A percentile compares a stretch with the other conserved stretches of the same genome.
Conservation (phyloP, 2,329 filamentous ascomycete genomes). For the Fusarium sp. region DNA sequence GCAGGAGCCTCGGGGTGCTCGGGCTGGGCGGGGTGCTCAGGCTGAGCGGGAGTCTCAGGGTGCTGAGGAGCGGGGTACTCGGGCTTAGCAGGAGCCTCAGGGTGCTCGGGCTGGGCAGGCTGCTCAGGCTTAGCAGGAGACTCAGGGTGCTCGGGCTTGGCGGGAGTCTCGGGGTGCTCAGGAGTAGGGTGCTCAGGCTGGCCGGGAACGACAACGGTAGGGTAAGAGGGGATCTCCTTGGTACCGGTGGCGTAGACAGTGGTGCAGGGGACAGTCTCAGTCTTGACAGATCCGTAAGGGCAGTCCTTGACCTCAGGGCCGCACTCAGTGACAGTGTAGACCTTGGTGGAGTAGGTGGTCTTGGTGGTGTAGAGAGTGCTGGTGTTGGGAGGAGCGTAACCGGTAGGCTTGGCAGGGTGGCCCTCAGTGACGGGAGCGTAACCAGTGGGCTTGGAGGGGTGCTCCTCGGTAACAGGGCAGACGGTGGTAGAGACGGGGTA, state of each 20-base stretch:
- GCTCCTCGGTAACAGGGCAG: slow-evolving; percentile 35
- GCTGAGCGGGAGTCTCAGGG: slow-evolving; percentile 10
- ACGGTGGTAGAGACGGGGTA: slow-evolving; percentile 36
- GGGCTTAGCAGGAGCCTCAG: slow-evolving; percentile 8
- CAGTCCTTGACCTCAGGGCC: slow-evolving; percentile 47
- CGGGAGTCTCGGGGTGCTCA: slow-evolving; percentile 1
- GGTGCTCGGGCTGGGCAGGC: slow-evolving; percentile 6
- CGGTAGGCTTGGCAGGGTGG: slow-evolving; percentile 28
- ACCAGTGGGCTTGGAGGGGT: slow-evolving; percentile 29
- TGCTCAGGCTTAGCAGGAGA: not conserved
- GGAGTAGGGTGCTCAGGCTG: slow-evolving; percentile 16
- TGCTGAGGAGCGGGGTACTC: slow-evolving; percentile 6
- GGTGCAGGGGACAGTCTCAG: slow-evolving; percentile 28
- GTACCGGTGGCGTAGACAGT: slow-evolving; percentile 29
- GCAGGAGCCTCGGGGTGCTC: slow-evolving; percentile 9
- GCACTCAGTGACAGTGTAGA: slow-evolving; percentile 50
- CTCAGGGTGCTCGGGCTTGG: slow-evolving; percentile 15
- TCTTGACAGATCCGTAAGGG: slow-evolving; percentile 48
- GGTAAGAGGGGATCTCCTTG: slow-evolving; percentile 35
- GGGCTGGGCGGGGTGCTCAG: slow-evolving; percentile 4
- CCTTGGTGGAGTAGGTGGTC: slow-evolving; percentile 48
- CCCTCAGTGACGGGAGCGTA: slow-evolving; percentile 30
- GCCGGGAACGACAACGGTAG: slow-evolving; percentile 29
- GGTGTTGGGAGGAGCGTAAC: slow-evolving; percentile 29
- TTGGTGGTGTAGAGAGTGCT: slow-evolving; percentile 49